Conservation (phyloP, 2,329 filamentous ascomycete species). For the Nemania diffusa region DNA sequence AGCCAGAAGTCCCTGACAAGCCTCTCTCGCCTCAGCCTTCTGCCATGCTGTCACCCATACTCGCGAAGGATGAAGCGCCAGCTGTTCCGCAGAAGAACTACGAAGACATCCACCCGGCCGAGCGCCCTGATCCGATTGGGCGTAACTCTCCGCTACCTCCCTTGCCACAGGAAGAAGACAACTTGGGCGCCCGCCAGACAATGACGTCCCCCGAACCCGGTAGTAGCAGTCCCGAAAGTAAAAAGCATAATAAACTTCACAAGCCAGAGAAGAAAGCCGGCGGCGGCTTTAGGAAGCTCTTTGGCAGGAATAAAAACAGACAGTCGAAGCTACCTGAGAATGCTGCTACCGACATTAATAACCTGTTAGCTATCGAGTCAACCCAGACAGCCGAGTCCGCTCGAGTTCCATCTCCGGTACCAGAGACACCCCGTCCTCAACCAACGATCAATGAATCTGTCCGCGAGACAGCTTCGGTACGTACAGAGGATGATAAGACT, state of each 20-base stretch:
- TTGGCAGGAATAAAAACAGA: constrained; percentile 70
- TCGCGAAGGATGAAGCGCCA: constrained; percentile 35
- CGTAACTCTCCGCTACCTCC: constrained; percentile 55
- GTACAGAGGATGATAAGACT: constrained; percentile 42
- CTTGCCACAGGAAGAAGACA: constrained; percentile 52
- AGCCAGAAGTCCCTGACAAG: constrained; percentile 57
- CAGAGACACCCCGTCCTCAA: constrained; percentile 42
- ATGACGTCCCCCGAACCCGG: constrained; percentile 55
- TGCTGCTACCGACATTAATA: constrained; percentile 62
- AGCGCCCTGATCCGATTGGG: constrained; percentile 48
- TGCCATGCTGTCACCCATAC: constrained; percentile 42
- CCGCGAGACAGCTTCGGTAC: constrained; percentile 43
- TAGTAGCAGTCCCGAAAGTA: constrained; percentile 57
- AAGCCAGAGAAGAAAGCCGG: constrained; percentile 57
- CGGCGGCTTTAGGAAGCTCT: constrained; percentile 69
- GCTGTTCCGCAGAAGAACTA: constrained; percentile 53
- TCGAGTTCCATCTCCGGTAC: constrained; percentile 45
- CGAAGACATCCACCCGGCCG: constrained; percentile 52
- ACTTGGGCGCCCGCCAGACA: constrained; percentile 52
- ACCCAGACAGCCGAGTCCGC: constrained; percentile 43
- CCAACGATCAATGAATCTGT: constrained; percentile 38
- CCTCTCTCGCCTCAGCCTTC: constrained; percentile 47
- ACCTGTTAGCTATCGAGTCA: constrained; percentile 58
- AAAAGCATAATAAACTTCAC: constrained; percentile 65
- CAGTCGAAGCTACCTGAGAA: constrained; percentile 66